Evolutionary conservation across 2,329 filamentous ascomycete species (phyloP), one percentile per base, ranked within the genome.

Genomic region (Colletotrichum lentis): DNA sequence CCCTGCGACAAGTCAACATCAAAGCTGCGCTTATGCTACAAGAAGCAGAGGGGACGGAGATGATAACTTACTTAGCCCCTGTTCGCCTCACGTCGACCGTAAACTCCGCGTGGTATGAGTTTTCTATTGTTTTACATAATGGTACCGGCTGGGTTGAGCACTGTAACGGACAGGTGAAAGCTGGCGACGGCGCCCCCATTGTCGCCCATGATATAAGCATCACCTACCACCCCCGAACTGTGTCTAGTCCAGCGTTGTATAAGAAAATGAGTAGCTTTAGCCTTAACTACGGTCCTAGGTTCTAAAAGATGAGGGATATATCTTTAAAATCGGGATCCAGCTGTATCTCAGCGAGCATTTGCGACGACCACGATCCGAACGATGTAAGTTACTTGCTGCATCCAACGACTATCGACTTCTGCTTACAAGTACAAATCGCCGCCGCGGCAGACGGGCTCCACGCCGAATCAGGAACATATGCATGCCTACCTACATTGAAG

Each of bases 101-200:
- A 74, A 75, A 2, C 77, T 77, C 22, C 27, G 73, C 76, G 2
- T 87, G 85, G 84, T 80, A 85, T 54, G 84, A 86, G 72, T 88
- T 89, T 74, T 76, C 79, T 1, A 83, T 89, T 27, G 84, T 80
- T 46, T 86, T 86, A 0, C 86, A 81, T 80, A 1, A 14, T 49
- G 81, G 81, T 0, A 27, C 46, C 46, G 46, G 8, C 46, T 49
- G 46, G 46, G 46, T 49, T 20, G 46, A 49, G 14, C 46, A 49
- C 46, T 49, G 46, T 20, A 49, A 14, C 46, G 46, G 46, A 49
- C 46, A 49, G 20, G 46, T 49, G 3, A 49, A 49, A 49, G 46
- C 46, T 49, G 46, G 46, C 46, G 14, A 49, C 46, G 46, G 46
- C 3, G 46, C 12, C 8, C 20, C 20, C 46, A 49, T 49, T 10